Percentiles rank a stretch among this genome's conserved stretches.
Evolutionary conservation across 2,329 filamentous ascomycete genomes (phyloP).

Genomic region (Cladosporium colombiae): DNA sequence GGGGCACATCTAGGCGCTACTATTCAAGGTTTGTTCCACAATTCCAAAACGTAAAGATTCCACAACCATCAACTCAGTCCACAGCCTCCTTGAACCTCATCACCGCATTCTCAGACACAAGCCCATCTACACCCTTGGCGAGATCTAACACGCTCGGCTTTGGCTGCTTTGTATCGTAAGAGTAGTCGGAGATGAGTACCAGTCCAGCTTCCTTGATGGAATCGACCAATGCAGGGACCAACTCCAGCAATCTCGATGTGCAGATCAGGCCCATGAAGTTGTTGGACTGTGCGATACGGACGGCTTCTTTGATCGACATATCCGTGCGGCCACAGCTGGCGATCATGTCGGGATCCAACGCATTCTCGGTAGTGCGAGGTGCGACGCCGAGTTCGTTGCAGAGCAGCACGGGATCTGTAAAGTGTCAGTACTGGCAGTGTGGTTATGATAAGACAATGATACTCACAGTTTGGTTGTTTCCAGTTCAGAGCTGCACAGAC

Average conservation of each 20-base stretch:
- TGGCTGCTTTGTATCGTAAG: conserved; percentile 41
- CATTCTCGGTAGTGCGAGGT: conserved; percentile 20
- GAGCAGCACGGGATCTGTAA: conserved; percentile 78
- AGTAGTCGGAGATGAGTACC: conserved; percentile 85
- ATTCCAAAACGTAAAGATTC: background rate
- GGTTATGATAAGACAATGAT: background rate
- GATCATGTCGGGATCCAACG: conserved; percentile 37
- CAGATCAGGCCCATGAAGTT: conserved; percentile 98
- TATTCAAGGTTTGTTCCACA: background rate
- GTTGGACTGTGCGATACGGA: conserved; percentile 88
- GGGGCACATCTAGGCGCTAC: background rate
- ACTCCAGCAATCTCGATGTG: conserved; percentile 80
- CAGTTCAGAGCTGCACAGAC: conserved; percentile 95
- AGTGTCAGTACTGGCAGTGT: background rate
- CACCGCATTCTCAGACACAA: conserved; percentile 82
- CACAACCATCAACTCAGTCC: conserved; percentile 34
- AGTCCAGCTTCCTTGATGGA: conserved; percentile 93
- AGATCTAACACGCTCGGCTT: conserved; percentile 55
- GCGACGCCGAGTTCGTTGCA: conserved; percentile 75
- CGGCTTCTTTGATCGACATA: conserved; percentile 90
- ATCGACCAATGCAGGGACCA: conserved; percentile 88
- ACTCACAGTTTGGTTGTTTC: conserved; percentile 94
- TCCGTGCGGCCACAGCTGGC: conserved; percentile 69
- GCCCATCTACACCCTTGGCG: conserved; percentile 82
- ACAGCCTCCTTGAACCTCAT: conserved; percentile 92